Conservation (phyloP, 163 green algal species). For the Chlorella variabilis region DNA sequence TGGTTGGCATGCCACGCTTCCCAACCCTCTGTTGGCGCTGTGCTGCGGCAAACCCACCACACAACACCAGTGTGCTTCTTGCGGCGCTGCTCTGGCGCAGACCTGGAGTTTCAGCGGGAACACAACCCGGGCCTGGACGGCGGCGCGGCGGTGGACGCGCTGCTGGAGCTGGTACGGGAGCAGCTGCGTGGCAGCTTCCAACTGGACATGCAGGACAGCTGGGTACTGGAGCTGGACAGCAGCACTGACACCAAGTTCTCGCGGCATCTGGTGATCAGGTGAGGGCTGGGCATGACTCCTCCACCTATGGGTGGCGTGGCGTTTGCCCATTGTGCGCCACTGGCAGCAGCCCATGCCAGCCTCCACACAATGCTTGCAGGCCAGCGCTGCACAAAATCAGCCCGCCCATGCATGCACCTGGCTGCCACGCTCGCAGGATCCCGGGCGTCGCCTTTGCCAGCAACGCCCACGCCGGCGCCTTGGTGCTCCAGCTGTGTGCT, state of each 20-base stretch:
- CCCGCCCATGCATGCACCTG: too few relatives aligned
- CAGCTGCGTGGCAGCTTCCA: conserved; percentile 14
- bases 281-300: neutral
- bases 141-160: conserved; percentile 48
- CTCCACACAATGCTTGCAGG: too few relatives aligned
- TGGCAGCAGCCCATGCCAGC: too few relatives aligned
- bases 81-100: too few relatives aligned
- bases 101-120: conserved; percentile 79
- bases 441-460: conserved; percentile 66
- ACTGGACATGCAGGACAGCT: conserved; percentile 39
- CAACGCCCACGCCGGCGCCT: conserved; percentile 59
- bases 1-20: neutral
- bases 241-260: conserved; percentile 77
- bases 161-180: conserved; percentile 41
- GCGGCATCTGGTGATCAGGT: conserved; percentile 71
- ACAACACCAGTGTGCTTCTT: too few relatives aligned
- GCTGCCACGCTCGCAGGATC: conserved; percentile 41
- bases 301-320: too few relatives aligned
- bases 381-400: too few relatives aligned
- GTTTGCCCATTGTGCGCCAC: too few relatives aligned
- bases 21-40: neutral
- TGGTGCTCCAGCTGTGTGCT: conserved; percentile 50
- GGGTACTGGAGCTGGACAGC: conserved; percentile 79
- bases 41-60: too few relatives aligned
- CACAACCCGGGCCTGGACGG: conserved; percentile 68